These are phyloP conservation scores for Teratosphaeria epicoccoides DNA, from an alignment of 2,329 filamentous ascomycete genomes.

Conservation along the genomic window DNA sequence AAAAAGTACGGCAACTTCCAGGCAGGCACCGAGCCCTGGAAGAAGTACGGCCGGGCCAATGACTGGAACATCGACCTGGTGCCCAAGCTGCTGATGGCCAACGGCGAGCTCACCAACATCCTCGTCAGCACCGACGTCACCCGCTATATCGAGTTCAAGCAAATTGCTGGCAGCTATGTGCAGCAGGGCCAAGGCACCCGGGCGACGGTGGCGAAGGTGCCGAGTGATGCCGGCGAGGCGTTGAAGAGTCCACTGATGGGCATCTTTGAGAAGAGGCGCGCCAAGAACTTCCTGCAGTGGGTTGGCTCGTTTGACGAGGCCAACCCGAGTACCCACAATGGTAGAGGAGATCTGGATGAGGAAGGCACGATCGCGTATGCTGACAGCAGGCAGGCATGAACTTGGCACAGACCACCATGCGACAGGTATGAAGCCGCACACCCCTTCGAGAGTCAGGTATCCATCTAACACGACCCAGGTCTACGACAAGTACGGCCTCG, in stretches of 20 bases:
- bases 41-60: slow-evolving; percentile 90
- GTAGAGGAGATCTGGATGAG: slow-evolving; percentile 54
- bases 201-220: slow-evolving; percentile 92
- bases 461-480: slow-evolving; percentile 75
- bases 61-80: slow-evolving; percentile 99
- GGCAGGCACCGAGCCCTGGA: slow-evolving; percentile 82
- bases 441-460: too few relatives aligned
- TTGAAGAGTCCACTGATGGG: slow-evolving; percentile 91
- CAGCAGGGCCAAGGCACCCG: slow-evolving; percentile 75
- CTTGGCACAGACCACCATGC: slow-evolving; percentile 2
- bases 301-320: slow-evolving; percentile 74
- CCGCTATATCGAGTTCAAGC: slow-evolving; percentile 44
- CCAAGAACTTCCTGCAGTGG: slow-evolving; percentile 96
- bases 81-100: slow-evolving; percentile 97
- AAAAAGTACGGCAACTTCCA: slow-evolving; percentile 81
- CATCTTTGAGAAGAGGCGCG: slow-evolving; percentile 92
- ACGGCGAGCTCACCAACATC: slow-evolving; percentile 96
- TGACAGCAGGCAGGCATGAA: slow-evolving; percentile 43
- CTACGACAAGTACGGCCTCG: slow-evolving; percentile 94
- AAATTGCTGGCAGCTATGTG: slow-evolving; percentile 87
- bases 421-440: slow-evolving; percentile 68
- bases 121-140: slow-evolving; percentile 80
- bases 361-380: slow-evolving; percentile 81
- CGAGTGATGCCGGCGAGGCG: slow-evolving; percentile 82
- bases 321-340: slow-evolving; percentile 79